Evolutionary conservation across 2,329 filamentous ascomycete genomes (phyloP), one percentile per base, ranked within the genome.

Genomic region (Aspergillus calidoustus): DNA sequence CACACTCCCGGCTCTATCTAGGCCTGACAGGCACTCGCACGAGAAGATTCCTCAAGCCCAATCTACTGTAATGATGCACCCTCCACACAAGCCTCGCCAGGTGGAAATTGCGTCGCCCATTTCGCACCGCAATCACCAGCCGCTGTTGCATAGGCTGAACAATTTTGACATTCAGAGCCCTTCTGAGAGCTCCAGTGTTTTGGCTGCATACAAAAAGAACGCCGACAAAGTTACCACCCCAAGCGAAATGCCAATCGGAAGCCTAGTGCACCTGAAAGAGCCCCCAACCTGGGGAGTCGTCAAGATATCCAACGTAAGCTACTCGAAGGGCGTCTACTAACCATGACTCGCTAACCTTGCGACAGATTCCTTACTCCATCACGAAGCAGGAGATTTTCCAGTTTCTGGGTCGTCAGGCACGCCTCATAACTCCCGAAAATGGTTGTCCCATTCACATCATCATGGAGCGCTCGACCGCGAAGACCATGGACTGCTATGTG

Each of bases 401-500:
- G 54, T 80, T 82, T 66, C 74, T 82, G 50, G 81, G 80, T 58
- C 78, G 77, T 49, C 74, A 76, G 63, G 77, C 80, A 41, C 73
- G 74, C 17, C 68, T 81, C 41, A 66, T 82, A 19, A 66, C 71
- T 6, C 65, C 74, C 5, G 67, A 73, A 5, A 64, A 74, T 19
- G 83, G 81, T 30, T 80, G 75, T 48, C 75, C 82, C 0, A 75
- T 85, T n/a, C 84, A 86, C 65, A 83, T 86, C 64, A 82, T 85
- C 60, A 85, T 86, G 83, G 84, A 86, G 64, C 81, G 83, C 23
- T 79, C 81, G 23, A 84, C 82, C n/a, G 82, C 81, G 19, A 86
- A 85, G 74, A 85, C 83, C 1, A 83, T 83, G 78, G 82, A 85
- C 56, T 82, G 78, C 62, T 86, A 77, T 65, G 76, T 84, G 44